phyloP scores from a whole-genome alignment of 495 filamentous ascomycete species.

The Achaetomiella virescens region DNA sequence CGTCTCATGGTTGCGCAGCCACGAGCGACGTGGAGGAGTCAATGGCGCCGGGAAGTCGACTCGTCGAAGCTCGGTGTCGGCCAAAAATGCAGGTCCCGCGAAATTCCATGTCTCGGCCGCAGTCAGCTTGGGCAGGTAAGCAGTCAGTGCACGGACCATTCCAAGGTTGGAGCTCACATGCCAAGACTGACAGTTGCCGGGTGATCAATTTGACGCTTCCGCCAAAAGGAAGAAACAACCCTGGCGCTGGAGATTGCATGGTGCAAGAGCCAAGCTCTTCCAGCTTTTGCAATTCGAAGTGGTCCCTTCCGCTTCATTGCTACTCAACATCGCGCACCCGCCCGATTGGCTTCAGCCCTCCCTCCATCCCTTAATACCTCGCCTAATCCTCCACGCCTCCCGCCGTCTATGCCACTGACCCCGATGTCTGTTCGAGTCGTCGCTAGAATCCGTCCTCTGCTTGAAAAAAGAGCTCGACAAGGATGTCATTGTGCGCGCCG shows the following conservation, averaged over 20 bases:
- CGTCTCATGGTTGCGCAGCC: constrained; percentile 25
- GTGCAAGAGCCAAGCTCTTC: not conserved
- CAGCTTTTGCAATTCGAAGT: constrained; percentile 6
- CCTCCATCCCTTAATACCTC: not conserved
- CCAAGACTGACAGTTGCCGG: constrained; percentile 1
- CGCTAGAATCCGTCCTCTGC: constrained; percentile 79
- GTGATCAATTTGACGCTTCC: not conserved
- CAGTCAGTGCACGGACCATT: not conserved
- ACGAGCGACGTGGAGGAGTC: constrained; percentile 2
- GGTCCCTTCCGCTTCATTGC: not conserved
- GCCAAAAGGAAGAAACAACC: not conserved
- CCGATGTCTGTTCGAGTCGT: constrained; percentile 74
- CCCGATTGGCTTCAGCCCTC: not conserved
- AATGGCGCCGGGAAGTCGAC: not conserved
- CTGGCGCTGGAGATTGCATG: not conserved
- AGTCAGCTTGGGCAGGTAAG: not conserved
- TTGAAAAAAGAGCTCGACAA: constrained; percentile 73
- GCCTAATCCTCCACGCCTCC: not conserved
- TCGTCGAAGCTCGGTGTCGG: not conserved
- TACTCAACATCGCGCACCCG: not conserved
- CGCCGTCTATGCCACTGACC: constrained; percentile 1
- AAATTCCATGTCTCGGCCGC: constrained; percentile 7
- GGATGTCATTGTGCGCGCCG: constrained; percentile 73
- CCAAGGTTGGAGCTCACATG: not conserved
- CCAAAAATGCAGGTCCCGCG: constrained; percentile 10